Evolutionary conservation across 2,329 filamentous ascomycete genomes (phyloP).

Genomic region (Fusarium subtropicale): DNA sequence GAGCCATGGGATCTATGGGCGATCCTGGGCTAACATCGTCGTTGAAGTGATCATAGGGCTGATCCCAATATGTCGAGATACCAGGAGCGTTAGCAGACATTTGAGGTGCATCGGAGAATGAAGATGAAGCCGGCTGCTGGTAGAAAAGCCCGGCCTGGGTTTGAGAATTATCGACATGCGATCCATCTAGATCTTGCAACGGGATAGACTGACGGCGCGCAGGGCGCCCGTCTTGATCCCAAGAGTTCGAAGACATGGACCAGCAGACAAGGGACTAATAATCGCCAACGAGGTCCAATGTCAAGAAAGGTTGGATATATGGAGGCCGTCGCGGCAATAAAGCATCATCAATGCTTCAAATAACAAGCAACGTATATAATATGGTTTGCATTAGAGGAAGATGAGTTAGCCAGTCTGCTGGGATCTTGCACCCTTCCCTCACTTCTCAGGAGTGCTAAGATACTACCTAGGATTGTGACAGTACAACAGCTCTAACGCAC

Average conservation of each 20-base stretch:
- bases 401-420: constrained; percentile 34
- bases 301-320: constrained; percentile 32
- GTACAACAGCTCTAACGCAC: constrained; percentile 24
- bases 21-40: constrained; percentile 57
- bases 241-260: constrained; percentile 50
- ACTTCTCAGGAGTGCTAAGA: constrained; percentile 42
- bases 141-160: constrained; percentile 19
- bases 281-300: constrained; percentile 42
- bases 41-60: constrained; percentile 57
- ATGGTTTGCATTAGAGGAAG: constrained; percentile 16
- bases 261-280: constrained; percentile 31
- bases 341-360: constrained; percentile 39
- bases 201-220: constrained; percentile 69
- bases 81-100: constrained; percentile 54
- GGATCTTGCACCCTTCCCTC: constrained; percentile 18
- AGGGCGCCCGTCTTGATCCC: constrained; percentile 45
- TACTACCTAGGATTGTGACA: constrained; percentile 22
- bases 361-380: constrained; percentile 22
- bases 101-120: constrained; percentile 29
- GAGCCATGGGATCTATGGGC: constrained; percentile 64
- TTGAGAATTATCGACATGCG: constrained; percentile 29
- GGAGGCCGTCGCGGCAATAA: constrained; percentile 14
- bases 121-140: constrained; percentile 21
- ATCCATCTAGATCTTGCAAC: constrained; percentile 68
- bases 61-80: constrained; percentile 66